Percentiles rank a stretch among this genome's conserved stretches.
Evolutionary conservation across 805 yeast species (phyloP).

Genomic region (Starmerella potacharoeniae): DNA sequence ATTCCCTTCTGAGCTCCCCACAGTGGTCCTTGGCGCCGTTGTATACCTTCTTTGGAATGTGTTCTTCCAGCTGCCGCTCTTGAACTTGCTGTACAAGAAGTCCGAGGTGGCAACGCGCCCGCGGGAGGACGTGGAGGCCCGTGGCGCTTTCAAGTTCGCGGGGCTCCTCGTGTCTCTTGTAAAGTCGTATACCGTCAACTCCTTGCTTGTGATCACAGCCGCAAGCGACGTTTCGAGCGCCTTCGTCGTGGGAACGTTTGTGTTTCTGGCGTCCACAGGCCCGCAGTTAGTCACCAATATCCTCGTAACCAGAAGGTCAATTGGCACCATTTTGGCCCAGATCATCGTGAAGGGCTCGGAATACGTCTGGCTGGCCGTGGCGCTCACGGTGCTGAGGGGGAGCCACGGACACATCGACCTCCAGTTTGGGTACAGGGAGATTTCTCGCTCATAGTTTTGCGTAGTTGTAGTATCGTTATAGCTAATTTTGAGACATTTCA

Average conservation of each 20-base stretch:
- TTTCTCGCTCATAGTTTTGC: no score
- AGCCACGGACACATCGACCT: not conserved
- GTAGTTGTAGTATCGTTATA: no score
- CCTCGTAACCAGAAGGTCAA: slow-evolving; percentile 28
- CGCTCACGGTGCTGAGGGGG: slow-evolving; percentile 19
- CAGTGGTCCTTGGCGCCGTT: no score
- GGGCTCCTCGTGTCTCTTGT: slow-evolving; percentile 28
- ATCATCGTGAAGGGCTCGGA: slow-evolving; percentile 28
- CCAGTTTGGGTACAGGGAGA: no score
- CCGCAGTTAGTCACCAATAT: slow-evolving; percentile 29
- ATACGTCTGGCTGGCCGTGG: slow-evolving; percentile 33
- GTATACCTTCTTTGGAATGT: slow-evolving; percentile 15
- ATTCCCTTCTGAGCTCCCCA: no score
- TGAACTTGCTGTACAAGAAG: slow-evolving; percentile 30
- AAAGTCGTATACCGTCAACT: slow-evolving; percentile 33
- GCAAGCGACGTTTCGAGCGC: slow-evolving; percentile 21
- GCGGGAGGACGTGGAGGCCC: slow-evolving; percentile 29
- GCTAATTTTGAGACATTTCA: no score
- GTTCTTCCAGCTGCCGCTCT: slow-evolving; percentile 30
- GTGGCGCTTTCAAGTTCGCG: slow-evolving; percentile 24
- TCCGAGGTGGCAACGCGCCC: slow-evolving; percentile 28
- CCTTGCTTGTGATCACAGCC: slow-evolving; percentile 29
- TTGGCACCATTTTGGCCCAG: slow-evolving; percentile 28
- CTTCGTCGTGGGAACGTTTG: slow-evolving; percentile 29
- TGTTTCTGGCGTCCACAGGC: slow-evolving; percentile 30